Conservation (phyloP, 2,329 filamentous ascomycete species). For the Elsinoe batatas region DNA sequence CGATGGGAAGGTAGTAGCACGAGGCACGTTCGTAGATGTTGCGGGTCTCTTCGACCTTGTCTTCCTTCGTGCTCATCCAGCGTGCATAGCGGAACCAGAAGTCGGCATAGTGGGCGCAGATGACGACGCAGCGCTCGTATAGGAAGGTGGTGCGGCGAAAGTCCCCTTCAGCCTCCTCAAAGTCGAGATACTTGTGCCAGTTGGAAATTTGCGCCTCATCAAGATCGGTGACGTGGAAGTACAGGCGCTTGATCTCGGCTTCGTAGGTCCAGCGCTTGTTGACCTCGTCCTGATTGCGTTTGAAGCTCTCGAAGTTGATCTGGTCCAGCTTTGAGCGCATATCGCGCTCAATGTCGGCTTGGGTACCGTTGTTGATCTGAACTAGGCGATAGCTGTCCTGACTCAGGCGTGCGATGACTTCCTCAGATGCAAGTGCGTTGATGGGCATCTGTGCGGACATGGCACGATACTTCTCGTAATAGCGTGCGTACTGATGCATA, state of each 20-base stretch:
- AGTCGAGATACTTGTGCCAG: conserved; percentile 95
- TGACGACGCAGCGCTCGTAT: conserved; percentile 89
- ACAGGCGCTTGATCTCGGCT: conserved; percentile 86
- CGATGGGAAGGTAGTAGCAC: conserved; percentile 77
- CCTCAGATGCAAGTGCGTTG: conserved; percentile 58
- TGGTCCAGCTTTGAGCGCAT: conserved; percentile 70
- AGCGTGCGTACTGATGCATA: conserved; percentile 90
- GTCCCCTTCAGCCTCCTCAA: conserved; percentile 78
- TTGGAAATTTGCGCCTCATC: conserved; percentile 76
- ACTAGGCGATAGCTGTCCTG: conserved; percentile 62
- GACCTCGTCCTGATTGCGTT: conserved; percentile 73
- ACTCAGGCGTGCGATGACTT: conserved; percentile 58
- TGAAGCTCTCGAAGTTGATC: conserved; percentile 72
- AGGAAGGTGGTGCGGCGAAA: conserved; percentile 66
- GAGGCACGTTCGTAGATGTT: conserved; percentile 86
- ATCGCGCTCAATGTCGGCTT: conserved; percentile 74
- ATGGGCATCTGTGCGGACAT: conserved; percentile 65
- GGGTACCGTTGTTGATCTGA: conserved; percentile 52
- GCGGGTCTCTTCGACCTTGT: conserved; percentile 79
- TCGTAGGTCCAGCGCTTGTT: conserved; percentile 93
- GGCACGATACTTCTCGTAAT: conserved; percentile 82
- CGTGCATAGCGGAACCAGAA: conserved; percentile 96
- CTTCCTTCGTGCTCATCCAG: conserved; percentile 77
- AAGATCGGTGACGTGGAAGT: conserved; percentile 91
- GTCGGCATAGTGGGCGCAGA: conserved; percentile 89